Evolutionary conservation across 2,329 filamentous ascomycete species (phyloP).

Genomic region (Nemania bipapillata): DNA sequence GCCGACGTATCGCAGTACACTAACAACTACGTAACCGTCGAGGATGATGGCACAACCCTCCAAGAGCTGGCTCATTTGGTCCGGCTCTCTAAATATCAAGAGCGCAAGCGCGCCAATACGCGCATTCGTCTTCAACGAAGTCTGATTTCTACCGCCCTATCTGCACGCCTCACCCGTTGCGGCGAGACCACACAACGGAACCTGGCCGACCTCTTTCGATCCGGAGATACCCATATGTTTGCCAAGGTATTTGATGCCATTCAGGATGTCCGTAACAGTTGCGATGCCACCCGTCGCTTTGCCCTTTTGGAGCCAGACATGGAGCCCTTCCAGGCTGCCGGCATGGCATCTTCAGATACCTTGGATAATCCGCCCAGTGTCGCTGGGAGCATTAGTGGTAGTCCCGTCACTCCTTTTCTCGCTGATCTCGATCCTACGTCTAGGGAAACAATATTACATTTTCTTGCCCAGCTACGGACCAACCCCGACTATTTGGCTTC

Average conservation of each 20-base stretch:
- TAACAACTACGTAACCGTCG: conserved; percentile 68
- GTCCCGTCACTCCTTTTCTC: conserved; percentile 66
- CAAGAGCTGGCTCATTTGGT: conserved; percentile 82
- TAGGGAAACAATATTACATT: conserved; percentile 78
- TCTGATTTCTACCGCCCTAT: conserved; percentile 78
- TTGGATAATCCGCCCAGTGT: conserved; percentile 61
- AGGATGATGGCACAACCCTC: conserved; percentile 74
- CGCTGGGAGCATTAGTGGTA: conserved; percentile 52
- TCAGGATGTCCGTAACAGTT: conserved; percentile 81
- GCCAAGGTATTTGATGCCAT: conserved; percentile 78
- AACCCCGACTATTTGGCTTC: conserved; percentile 89
- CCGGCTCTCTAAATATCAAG: conserved; percentile 81
- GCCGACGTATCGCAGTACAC: conserved; percentile 74
- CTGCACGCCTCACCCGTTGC: conserved; percentile 77
- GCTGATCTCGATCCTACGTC: conserved; percentile 80
- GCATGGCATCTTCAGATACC: conserved; percentile 63
- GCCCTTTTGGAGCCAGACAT: conserved; percentile 78
- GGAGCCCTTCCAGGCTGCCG: conserved; percentile 67
- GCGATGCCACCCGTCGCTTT: conserved; percentile 76
- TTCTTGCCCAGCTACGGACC: conserved; percentile 83
- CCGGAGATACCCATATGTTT: conserved; percentile 82
- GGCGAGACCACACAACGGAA: conserved; percentile 79
- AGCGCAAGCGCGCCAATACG: conserved; percentile 79
- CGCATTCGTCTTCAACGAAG: conserved; percentile 78
- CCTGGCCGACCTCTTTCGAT: conserved; percentile 80